These are phyloP conservation scores for Paxillus ammoniavirescens DNA, from an alignment of 768 basidiomycete species.

Conservation along the genomic window DNA sequence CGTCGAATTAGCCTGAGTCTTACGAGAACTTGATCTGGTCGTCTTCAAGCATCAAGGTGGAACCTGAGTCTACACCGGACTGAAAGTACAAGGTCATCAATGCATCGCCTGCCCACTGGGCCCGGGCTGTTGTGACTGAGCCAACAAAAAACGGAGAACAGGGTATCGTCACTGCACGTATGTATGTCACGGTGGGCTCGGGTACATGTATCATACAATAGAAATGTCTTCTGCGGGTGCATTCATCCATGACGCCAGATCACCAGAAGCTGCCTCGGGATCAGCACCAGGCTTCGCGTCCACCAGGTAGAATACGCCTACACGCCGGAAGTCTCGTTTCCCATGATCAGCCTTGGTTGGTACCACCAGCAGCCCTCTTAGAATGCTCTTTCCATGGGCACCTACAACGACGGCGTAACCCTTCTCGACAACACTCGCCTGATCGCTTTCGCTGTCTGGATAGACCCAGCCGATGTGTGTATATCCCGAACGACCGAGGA, in stretches of 20 bases:
- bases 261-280: neutral
- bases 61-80: no score
- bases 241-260: neutral
- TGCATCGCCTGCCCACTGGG: no score
- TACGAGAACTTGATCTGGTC: no score
- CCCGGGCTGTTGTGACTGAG: no score
- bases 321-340: neutral
- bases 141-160: no score
- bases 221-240: neutral
- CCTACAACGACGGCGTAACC: neutral
- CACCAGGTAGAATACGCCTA: neutral
- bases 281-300: neutral
- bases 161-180: no score
- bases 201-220: neutral
- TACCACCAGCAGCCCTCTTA: neutral
- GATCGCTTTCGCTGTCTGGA: neutral
- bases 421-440: neutral
- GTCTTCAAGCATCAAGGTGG: no score
- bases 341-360: neutral
- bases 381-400: neutral
- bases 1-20: no score
- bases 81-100: no score
- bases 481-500: neutral
- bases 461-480: slow-evolving; percentile 1
- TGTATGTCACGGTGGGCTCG: no score